Evolutionary conservation across 176 grass and related monocot species (phyloP).

Genomic region (Musa beccarii): DNA sequence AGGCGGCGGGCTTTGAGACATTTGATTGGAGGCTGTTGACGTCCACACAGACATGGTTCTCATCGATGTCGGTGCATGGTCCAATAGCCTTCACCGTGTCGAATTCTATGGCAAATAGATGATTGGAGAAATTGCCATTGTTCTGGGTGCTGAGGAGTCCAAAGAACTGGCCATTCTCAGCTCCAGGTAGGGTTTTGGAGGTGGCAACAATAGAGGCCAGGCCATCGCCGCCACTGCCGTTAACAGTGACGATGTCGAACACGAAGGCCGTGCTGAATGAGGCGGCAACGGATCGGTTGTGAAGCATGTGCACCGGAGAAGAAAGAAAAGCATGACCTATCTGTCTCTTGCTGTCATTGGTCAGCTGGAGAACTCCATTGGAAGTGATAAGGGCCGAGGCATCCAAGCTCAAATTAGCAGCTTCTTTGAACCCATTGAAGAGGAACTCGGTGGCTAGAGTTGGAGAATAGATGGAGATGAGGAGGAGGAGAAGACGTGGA

Average conservation of each 20-base stretch:
- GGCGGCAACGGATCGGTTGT: neutral
- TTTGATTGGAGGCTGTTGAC: slow-evolving; percentile 23
- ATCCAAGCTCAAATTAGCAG: neutral
- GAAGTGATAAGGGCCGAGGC: neutral
- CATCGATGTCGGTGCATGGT: slow-evolving; percentile 1
- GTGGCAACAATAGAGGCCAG: slow-evolving; percentile 16
- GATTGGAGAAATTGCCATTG: slow-evolving; percentile 25
- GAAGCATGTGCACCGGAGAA: neutral
- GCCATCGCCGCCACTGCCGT: neutral
- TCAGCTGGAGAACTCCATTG: slow-evolving; percentile 15
- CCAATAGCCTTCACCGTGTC: slow-evolving; percentile 16
- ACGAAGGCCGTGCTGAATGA: slow-evolving; percentile 8
- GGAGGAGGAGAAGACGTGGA: neutral
- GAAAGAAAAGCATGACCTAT: slow-evolving; percentile 9
- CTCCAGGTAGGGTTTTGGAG: slow-evolving; percentile 14
- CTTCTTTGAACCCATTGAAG: slow-evolving; percentile 7
- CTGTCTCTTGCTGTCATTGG: neutral
- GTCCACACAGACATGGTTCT: slow-evolving; percentile 36
- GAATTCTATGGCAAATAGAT: slow-evolving; percentile 42
- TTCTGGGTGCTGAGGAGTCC: slow-evolving; percentile 18
- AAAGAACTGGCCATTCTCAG: slow-evolving; percentile 19
- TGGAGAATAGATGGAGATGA: neutral
- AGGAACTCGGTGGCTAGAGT: neutral
- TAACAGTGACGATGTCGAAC: slow-evolving; percentile 1
- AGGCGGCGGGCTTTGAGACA: slow-evolving; percentile 21